Evolutionary conservation across 352 stramenopile species (phyloP).

Genomic region (Phytophthora tubulina): DNA sequence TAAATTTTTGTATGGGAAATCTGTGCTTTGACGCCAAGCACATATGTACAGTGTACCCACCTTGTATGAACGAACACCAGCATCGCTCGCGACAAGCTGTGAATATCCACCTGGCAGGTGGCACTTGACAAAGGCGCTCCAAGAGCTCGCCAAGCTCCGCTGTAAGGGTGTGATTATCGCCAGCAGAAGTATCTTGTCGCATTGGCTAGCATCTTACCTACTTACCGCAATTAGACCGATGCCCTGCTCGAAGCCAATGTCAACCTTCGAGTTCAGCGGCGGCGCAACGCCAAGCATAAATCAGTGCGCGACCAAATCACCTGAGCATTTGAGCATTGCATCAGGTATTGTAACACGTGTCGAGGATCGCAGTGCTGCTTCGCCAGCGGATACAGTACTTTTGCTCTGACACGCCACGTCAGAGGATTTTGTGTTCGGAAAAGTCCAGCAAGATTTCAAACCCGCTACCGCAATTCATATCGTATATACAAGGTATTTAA

Average conservation of each 20-base stretch:
- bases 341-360: not conserved
- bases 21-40: not conserved
- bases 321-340: not conserved
- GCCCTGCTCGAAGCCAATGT: too few relatives aligned
- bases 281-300: not conserved
- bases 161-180: too few relatives aligned
- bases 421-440: not conserved
- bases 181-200: too few relatives aligned
- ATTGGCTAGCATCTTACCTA: too few relatives aligned
- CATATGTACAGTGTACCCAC: too few relatives aligned
- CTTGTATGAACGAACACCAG: too few relatives aligned
- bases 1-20: conserved; percentile 13
- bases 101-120: too few relatives aligned
- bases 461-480: not conserved
- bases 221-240: too few relatives aligned
- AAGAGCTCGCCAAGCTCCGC: too few relatives aligned
- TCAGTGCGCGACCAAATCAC: not conserved
- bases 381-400: not conserved
- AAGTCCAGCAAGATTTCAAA: not conserved
- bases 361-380: not conserved
- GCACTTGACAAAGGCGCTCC: too few relatives aligned
- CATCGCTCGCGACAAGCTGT: too few relatives aligned
- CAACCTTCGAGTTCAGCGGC: too few relatives aligned
- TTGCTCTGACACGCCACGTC: not conserved
- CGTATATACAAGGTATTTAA: not conserved